Base-by-base conservation (phyloP, 192 early-diverging fungal genomes). In the Coemansia sp. region DNA sequence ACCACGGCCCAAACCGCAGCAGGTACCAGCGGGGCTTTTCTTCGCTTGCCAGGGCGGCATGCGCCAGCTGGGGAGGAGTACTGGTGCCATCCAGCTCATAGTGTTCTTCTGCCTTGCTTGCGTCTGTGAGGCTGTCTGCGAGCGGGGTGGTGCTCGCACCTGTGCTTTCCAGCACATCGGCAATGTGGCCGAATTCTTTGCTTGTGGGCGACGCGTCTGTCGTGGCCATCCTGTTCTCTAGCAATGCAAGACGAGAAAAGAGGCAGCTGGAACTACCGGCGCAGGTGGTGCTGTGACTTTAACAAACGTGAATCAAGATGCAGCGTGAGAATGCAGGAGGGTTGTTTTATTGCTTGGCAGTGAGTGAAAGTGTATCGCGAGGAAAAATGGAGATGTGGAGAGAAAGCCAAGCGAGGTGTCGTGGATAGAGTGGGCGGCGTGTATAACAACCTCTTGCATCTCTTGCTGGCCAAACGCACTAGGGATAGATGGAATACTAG, bases 1-100 rank as follows among this genome's bases (percentile, higher is more conserved):
- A 66, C 71, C 77, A 74, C 5, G 71, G 71, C 2, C 77, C 61
- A 30, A 53, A 60, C 25, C 50, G 58, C 10, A 73, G 70, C 67
- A 30, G 27, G 14, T 61, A 61, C 14, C 59, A 62, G 33, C 65
- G 54, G 15, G 67, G 66, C 42, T 62, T 68, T 42, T 60, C 67
- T 6, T 64, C 59, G 17, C n/a, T 7, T 30, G 30, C 17, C 52
- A 44, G 14, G 4, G 23, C 33, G 20, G 19, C 57, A 30, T 11
- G 31, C 3, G 4, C 11, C 10, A 56, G 27, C 15, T 15, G 47
- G 25, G 40, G 25, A 2, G 13, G 28, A n/a, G 13, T 41, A n/a
- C 29, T 15, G 29, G 3, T n/a, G 28, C 29, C 30, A 17, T 31
- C 30, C 29, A 54, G 48, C 8, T 9, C 28, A n/a, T 30, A 30